Evolutionary conservation across 805 yeast species (phyloP).

Genomic region (Yarrowia bubula): DNA sequence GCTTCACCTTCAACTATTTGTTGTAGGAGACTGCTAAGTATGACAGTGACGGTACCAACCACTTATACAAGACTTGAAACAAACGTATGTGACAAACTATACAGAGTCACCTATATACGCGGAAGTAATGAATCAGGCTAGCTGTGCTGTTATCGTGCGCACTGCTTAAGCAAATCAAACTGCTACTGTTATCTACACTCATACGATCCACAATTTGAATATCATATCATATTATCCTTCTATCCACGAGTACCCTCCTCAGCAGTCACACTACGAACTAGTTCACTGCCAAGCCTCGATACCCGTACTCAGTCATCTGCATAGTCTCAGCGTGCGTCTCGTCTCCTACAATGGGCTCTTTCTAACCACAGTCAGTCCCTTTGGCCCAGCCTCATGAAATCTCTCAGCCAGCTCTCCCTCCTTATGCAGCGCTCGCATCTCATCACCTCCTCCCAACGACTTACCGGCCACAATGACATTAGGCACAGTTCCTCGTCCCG

Average conservation of each 20-base stretch:
- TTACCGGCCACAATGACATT: slow-evolving; percentile 72
- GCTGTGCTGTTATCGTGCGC: too few species aligned
- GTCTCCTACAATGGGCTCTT: slow-evolving; percentile 4
- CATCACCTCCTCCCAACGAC: slow-evolving; percentile 89
- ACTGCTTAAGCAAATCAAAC: too few species aligned
- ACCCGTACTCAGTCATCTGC: too few species aligned
- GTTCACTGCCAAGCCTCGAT: background rate
- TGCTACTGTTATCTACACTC: background rate
- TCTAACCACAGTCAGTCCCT: slow-evolving; percentile 11
- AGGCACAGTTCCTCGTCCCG: slow-evolving; percentile 89
- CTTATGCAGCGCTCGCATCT: slow-evolving; percentile 61
- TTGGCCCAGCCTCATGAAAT: slow-evolving; percentile 41
- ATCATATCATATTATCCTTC: too few species aligned
- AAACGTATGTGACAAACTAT: too few species aligned
- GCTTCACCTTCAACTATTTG: too few species aligned
- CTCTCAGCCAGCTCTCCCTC: slow-evolving; percentile 51
- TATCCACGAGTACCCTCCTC: too few species aligned
- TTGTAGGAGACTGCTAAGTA: background rate
- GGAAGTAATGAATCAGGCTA: too few species aligned
- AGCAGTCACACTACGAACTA: background rate
- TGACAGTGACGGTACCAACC: too few species aligned
- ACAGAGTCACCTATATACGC: too few species aligned
- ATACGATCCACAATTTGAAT: background rate
- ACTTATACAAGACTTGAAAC: too few species aligned
- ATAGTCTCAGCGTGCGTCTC: too few species aligned